A percentile compares a stretch with the other conserved stretches of the same genome.
These are phyloP conservation scores for Aspergillus sparsus DNA, from an alignment of 495 filamentous ascomycete genomes.

Conservation along the genomic window DNA sequence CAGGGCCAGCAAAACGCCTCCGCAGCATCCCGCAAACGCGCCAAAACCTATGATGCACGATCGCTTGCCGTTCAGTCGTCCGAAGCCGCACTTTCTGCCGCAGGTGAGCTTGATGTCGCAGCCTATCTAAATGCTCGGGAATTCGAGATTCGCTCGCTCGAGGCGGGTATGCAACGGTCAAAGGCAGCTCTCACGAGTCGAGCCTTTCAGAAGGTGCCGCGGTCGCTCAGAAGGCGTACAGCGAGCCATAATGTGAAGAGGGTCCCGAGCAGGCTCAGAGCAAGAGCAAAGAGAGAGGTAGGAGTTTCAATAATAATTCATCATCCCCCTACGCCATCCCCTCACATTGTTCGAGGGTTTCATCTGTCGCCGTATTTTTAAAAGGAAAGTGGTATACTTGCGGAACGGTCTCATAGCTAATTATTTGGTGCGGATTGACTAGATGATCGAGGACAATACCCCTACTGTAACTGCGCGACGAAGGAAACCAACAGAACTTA, in stretches of 20 bases:
- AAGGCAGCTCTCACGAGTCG: slow-evolving; percentile 66
- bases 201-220: slow-evolving; percentile 88
- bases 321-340: no score
- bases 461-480: slow-evolving; percentile 73
- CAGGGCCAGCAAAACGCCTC: slow-evolving; percentile 26
- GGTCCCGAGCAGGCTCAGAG: slow-evolving; percentile 77
- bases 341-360: no score
- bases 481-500: slow-evolving; percentile 67
- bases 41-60: slow-evolving; percentile 67
- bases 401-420: neutral
- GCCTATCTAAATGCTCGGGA: slow-evolving; percentile 81
- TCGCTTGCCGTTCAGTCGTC: slow-evolving; percentile 70
- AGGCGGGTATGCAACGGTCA: slow-evolving; percentile 72
- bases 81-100: slow-evolving; percentile 67
- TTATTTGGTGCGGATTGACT: slow-evolving; percentile 16
- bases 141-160: slow-evolving; percentile 84
- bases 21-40: slow-evolving; percentile 56
- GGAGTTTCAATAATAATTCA: neutral
- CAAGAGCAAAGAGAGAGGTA: slow-evolving; percentile 71
- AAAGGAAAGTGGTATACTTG: no score
- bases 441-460: slow-evolving; percentile 89
- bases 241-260: slow-evolving; percentile 94
- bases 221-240: slow-evolving; percentile 78
- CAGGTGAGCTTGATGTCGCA: slow-evolving; percentile 76
- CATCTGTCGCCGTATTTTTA: no score